Evolutionary conservation across 2,329 filamentous ascomycete genomes (phyloP), one percentile per base, ranked within the genome.

Genomic region (Simplicillium aogashimaense): DNA sequence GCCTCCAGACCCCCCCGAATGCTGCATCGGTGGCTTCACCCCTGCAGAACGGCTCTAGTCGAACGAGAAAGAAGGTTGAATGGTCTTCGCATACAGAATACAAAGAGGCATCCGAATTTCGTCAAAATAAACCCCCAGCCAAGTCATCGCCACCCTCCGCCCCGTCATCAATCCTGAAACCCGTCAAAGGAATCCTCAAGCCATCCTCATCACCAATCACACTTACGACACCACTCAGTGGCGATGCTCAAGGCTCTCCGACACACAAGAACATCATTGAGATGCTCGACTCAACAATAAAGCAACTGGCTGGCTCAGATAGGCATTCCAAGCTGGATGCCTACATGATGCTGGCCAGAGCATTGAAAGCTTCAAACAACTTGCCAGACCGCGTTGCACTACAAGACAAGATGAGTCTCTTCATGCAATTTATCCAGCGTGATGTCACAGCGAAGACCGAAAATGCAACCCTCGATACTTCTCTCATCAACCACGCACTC

Each of bases 271-370:
- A 75, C 31, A 79, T 95, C 42, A 73, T 75, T 47, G 78, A 78
- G 50, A 92, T 95, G 81, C 65, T 97, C 47, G 85, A 94, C 50
- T 94, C 86, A 1, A 78, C 87, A 5, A 74, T 87, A 29, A 81
- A 86, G 59, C 84, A 92, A 60, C 72, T 98, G 36, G 84, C 83
- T 30, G 80, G 84, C 16, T 69, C 78, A 25, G 83, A 88, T 49
- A 72, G 82, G 39, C 74, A 79, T 42, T 80, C 78, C 11, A 83
- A 83, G 49, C 62, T 92, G 28, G 92, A 98, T 63, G 86, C 89
- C 37, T 97, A 98, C 54, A 79, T 81, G 56, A 83, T 83, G 52
- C 68, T 98, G 35, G 77, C 83, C 28, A 74, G 79, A 29, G 80
- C 82, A 4, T 67, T 95, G 50, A 85, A 86, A 56, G 75, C 83